phyloP scores from a whole-genome alignment of 768 basidiomycete genomes.

The Brasilioporus rufonigricans region DNA sequence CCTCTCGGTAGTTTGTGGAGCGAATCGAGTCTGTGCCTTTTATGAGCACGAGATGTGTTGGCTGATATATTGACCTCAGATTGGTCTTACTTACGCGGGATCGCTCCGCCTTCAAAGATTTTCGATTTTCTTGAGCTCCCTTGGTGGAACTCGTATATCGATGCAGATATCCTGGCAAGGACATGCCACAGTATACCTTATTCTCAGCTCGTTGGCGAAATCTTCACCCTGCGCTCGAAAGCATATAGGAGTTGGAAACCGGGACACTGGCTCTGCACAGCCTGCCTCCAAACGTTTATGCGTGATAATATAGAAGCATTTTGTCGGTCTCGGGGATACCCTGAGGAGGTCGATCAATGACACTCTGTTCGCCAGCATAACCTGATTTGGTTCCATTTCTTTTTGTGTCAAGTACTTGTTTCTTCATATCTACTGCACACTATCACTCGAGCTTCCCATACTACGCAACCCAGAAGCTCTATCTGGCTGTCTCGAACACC shows the following conservation, averaged over 20 bases:
- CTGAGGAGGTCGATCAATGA: background rate
- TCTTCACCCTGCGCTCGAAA: slow-evolving; percentile 5
- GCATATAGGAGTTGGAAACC: slow-evolving; percentile 7
- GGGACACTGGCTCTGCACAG: slow-evolving; percentile 11
- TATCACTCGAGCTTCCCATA: slow-evolving; percentile 22
- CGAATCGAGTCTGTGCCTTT: slow-evolving; percentile 8
- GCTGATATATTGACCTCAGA: slow-evolving; percentile 6
- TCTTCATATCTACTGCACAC: slow-evolving; percentile 2
- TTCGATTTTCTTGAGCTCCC: slow-evolving; percentile 12
- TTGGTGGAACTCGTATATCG: slow-evolving; percentile 14
- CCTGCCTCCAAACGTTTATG: slow-evolving; percentile 9
- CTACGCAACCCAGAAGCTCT: slow-evolving; percentile 19
- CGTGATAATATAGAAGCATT: slow-evolving; percentile 8
- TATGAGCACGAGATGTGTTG: background rate
- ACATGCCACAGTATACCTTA: slow-evolving; percentile 9
- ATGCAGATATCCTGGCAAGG: background rate
- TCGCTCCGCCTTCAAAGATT: slow-evolving; percentile 10
- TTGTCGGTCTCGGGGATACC: background rate
- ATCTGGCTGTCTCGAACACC: slow-evolving; percentile 25
- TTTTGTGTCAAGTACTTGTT: background rate
- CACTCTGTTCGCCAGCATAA: background rate
- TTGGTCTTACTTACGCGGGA: slow-evolving; percentile 17
- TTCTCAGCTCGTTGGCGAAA: background rate
- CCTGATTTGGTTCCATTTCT: too few species aligned
- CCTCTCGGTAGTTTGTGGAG: slow-evolving; percentile 3